phyloP scores from a whole-genome alignment of 257 asterid species.

The Solanum pimpinellifolium region DNA sequence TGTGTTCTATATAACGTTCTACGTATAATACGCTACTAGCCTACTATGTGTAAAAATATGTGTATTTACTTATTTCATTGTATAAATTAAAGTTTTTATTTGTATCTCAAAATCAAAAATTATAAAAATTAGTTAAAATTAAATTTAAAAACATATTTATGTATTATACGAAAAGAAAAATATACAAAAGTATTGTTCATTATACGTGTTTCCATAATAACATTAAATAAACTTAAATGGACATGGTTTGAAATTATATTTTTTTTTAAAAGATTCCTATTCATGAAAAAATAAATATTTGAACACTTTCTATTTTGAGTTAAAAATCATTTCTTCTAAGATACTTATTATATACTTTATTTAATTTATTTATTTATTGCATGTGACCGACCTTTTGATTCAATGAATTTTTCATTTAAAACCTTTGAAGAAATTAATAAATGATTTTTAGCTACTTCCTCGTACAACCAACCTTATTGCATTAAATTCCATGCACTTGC shows the following conservation, averaged over 20 bases:
- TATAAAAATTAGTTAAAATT: too few relatives aligned
- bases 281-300: not conserved
- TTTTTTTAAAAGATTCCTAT: not conserved
- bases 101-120: too few relatives aligned
- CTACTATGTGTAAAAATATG: not conserved
- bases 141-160: too few relatives aligned
- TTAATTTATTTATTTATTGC: not conserved
- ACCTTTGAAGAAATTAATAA: not conserved
- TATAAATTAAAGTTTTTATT: too few relatives aligned
- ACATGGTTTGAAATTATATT: not conserved
- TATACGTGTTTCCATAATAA: not conserved
- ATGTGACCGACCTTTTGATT: not conserved
- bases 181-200: not conserved
- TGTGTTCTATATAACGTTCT: too few relatives aligned
- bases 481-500: not conserved
- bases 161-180: not conserved
- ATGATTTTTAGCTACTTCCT: not conserved
- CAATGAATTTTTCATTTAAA: not conserved
- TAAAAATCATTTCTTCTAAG: not conserved
- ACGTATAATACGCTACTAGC: too few relatives aligned
- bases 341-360: not conserved
- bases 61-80: too few relatives aligned
- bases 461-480: not conserved
- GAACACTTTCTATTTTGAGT: not conserved
- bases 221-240: not conserved